Percentiles rank a stretch among this genome's conserved stretches.
These are phyloP conservation scores for Trichoderma koningiopsis DNA, from an alignment of 2,329 filamentous ascomycete species.

Conservation along the genomic window DNA sequence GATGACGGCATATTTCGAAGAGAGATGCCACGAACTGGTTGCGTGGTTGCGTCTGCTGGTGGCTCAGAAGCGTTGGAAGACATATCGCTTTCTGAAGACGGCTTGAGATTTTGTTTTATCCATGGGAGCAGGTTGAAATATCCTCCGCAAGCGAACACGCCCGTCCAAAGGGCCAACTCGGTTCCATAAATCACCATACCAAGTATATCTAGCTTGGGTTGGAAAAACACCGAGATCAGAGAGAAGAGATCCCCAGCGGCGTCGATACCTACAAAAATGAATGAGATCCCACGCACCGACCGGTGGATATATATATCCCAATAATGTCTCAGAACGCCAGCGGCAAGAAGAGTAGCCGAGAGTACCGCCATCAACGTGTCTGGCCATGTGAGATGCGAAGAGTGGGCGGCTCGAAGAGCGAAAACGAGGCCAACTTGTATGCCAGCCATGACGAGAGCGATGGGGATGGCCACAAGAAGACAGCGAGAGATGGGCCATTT, in stretches of 20 bases:
- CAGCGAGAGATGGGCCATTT: constrained; percentile 56
- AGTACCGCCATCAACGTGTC: constrained; percentile 67
- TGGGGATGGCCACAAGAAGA: constrained; percentile 49
- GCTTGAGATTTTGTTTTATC: constrained; percentile 42
- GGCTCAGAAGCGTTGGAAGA: background rate
- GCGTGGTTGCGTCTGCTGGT: background rate
- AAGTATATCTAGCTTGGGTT: constrained; percentile 58
- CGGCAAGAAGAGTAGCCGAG: constrained; percentile 63
- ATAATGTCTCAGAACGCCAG: constrained; percentile 69
- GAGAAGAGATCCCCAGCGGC: constrained; percentile 69
- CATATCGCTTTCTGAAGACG: background rate
- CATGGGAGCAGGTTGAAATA: constrained; percentile 67
- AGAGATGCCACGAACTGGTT: constrained; percentile 16
- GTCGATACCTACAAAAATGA: constrained; percentile 71
- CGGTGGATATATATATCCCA: constrained; percentile 68
- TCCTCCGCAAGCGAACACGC: constrained; percentile 65
- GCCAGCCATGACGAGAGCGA: constrained; percentile 60
- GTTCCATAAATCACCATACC: constrained; percentile 69
- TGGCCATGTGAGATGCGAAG: constrained; percentile 58
- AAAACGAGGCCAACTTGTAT: constrained; percentile 63
- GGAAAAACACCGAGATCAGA: constrained; percentile 64
- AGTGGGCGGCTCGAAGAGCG: constrained; percentile 51
- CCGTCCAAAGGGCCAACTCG: constrained; percentile 67
- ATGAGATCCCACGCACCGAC: constrained; percentile 70
- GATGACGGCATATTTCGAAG: constrained; percentile 25